phyloP scores from a whole-genome alignment of 352 stramenopile species.

The Phytophthora vignae region DNA sequence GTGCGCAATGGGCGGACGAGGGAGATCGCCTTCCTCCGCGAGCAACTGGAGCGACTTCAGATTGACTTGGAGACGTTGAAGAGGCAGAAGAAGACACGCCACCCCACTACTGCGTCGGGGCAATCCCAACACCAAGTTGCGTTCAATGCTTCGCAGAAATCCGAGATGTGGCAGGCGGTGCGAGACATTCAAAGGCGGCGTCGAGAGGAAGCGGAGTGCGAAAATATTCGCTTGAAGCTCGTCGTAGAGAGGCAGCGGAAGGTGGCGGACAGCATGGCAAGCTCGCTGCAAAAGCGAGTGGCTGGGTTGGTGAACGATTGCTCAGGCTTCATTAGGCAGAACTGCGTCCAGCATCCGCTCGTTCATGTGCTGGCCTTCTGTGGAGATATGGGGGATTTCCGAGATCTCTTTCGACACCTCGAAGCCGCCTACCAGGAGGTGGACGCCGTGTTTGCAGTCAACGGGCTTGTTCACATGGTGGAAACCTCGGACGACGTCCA shows the following conservation, averaged over 20 bases:
- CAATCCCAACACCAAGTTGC: too few relatives aligned
- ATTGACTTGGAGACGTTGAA: conserved; percentile 17
- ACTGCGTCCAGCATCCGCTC: conserved; percentile 6
- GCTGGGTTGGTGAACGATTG: conserved; percentile 22
- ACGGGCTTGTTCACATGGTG: conserved; percentile 31
- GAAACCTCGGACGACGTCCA: conserved; percentile 30
- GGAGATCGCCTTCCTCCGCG: conserved; percentile 47
- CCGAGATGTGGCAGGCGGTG: conserved; percentile 30
- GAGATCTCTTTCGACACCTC: conserved; percentile 27
- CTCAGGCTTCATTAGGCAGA: conserved; percentile 16
- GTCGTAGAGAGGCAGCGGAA: conserved; percentile 41
- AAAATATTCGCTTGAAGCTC: conserved; percentile 51
- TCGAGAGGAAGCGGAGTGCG: conserved; percentile 38
- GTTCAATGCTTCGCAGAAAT: not conserved
- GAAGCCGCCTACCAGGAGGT: conserved; percentile 36
- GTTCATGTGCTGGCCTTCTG: conserved; percentile 23
- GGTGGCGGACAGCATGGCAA: conserved; percentile 17
- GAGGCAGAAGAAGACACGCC: not conserved
- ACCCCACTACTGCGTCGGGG: not conserved
- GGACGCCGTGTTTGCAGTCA: conserved; percentile 32
- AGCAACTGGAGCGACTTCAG: conserved; percentile 41
- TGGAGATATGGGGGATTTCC: conserved; percentile 19
- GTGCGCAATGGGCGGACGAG: conserved; percentile 31
- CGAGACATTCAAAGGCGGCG: conserved; percentile 32
- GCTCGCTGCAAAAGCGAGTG: conserved; percentile 14